Evolutionary conservation across 2,329 filamentous ascomycete species (phyloP).

Genomic region (Ophiostoma sp.): DNA sequence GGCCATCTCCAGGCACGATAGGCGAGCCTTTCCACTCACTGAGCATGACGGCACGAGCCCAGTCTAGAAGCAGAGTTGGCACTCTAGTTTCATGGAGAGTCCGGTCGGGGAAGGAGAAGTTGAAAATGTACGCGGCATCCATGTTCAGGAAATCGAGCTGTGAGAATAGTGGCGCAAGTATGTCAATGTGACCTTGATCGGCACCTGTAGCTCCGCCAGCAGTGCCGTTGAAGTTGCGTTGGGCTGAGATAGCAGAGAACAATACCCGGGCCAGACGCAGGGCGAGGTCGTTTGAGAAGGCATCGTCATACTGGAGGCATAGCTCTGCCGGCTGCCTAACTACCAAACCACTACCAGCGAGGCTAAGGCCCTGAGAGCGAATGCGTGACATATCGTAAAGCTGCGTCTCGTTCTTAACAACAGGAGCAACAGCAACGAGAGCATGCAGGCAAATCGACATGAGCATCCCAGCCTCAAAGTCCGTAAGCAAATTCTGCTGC

Average conservation of each 20-base stretch:
- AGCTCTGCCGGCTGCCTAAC: conserved; percentile 50
- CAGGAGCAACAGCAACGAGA: conserved; percentile 58
- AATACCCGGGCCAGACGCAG: conserved; percentile 59
- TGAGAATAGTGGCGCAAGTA: conserved; percentile 51
- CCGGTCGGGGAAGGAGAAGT: conserved; percentile 54
- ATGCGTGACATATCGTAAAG: conserved; percentile 62
- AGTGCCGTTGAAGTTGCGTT: conserved; percentile 53
- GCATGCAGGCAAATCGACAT: conserved; percentile 64
- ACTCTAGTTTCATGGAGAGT: conserved; percentile 58
- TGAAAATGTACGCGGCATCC: conserved; percentile 47
- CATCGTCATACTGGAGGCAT: conserved; percentile 63
- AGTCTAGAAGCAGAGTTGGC: conserved; percentile 64
- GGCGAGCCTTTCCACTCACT: conserved; percentile 78
- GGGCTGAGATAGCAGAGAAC: conserved; percentile 57
- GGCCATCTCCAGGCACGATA: conserved; percentile 66
- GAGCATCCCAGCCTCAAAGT: conserved; percentile 53
- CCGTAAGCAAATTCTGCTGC: conserved; percentile 43
- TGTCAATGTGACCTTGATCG: conserved; percentile 37
- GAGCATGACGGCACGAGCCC: conserved; percentile 72
- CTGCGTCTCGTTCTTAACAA: conserved; percentile 48
- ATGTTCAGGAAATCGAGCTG: conserved; percentile 55
- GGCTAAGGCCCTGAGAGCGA: conserved; percentile 54
- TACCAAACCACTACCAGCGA: conserved; percentile 49
- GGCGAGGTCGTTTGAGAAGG: conserved; percentile 61
- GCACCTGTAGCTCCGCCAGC: background rate